Base-by-base conservation (phyloP, 257 asterid species). In the Solanum pinnatisectum region DNA sequence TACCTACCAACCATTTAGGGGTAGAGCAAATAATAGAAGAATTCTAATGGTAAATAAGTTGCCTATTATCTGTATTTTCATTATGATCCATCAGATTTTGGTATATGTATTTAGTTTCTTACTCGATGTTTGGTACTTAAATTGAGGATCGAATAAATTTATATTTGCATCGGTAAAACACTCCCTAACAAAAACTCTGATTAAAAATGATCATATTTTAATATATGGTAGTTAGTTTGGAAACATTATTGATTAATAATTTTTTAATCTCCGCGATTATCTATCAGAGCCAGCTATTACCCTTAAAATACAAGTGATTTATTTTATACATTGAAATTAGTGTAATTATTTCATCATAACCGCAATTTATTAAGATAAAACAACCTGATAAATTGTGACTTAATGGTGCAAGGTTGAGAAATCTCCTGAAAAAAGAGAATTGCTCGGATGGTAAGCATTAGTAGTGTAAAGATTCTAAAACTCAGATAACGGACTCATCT, bases 151-250 rank as follows among this genome's bases (percentile, higher is more conserved):
- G 5, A 59, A 3, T 22, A 22, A 59, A 59, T 59, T 59, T 0
- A 20, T 8, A 59, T 59, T 59, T 59, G 2, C 1, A 52, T 7
- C 0, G 1, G 9, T 59, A 22, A 59, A 22, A 22, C 12, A 22
- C 0, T 22, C 1, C 0, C 12, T 3, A 9, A 59, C 1, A 59
- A 59, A 23, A 23, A 9, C 0, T 9, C 0, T 4, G 1, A 9
- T 63, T 10, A 23, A 63, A 4, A 63, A 63, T 10, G 13, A 63
- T 65, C 16, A 65, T n/a, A 65, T 65, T 65, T n/a, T 65, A n/a
- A n/a, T 65, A 65, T n/a, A n/a, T 27, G 74, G 2, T 67, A 67
- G 73, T 5, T 67, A 60, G 70, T 60, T 23, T 60, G 30, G 2
- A 22, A 60, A 60, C 30, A 60, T 60, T 30, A 60, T 20, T 59